Evolutionary conservation across 73 alveolate species (phyloP), one percentile per base, ranked within the genome.

Genomic region (Symbiodinium natans): DNA sequence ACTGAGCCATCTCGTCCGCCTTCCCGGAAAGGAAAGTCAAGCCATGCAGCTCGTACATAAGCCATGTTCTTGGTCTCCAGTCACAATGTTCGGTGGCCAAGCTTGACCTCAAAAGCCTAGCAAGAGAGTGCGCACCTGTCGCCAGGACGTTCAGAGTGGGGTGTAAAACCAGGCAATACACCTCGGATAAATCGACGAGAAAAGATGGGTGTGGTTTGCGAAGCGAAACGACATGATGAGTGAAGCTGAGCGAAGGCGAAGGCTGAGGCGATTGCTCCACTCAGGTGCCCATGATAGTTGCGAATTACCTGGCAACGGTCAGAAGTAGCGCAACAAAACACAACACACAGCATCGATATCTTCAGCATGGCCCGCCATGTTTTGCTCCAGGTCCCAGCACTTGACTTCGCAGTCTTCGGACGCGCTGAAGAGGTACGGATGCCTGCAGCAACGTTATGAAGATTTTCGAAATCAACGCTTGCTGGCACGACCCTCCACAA

Each of bases 381-480:
- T 99, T 93, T 99, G 99, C 99, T 99, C 99, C 83, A 99, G 97
- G 94, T 99, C 99, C 99, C 99, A 99, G 41, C 98, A 92, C 98
- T 92, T 92, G 92, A 92, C 98, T 43, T 92, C 98, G 43, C 90
- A 74, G 39, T 92, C 98, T 33, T 92, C 77, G 99, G 99, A 75
- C 48, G 98, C 98, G 46, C 98, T 92, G 99, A 99, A 99, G 83
- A 99, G 99, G 99, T 99, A 99, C 7, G 99, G 99, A 98, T 99
- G 99, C 77, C 99, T 82, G 52, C 82, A 25, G 36, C 80, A 29
- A 25, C 1, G 80, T 13, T 13, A 6, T n/a, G n/a, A n/a, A n/a
- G n/a, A n/a, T n/a, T n/a, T n/a, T n/a, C n/a, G n/a, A n/a, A n/a
- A n/a, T n/a, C n/a, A n/a, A 6, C 59, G 59, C 59, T 46, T 63